Evolutionary conservation across 805 yeast species (phyloP).

Genomic region (Candida insectalens): DNA sequence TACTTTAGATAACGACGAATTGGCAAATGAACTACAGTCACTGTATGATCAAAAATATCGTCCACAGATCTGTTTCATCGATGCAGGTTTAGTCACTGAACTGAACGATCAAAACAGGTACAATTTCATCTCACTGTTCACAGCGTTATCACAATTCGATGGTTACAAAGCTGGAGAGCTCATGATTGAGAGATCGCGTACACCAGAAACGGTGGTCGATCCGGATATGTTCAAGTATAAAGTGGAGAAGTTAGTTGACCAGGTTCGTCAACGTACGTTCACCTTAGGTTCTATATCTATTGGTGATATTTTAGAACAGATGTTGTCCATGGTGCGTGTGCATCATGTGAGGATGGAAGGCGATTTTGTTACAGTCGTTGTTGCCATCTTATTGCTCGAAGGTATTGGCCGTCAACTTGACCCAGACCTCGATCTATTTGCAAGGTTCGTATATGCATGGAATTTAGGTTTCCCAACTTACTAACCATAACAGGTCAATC

Average conservation of each 20-base stretch:
- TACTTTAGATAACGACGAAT: conserved; percentile 14
- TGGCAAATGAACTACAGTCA: conserved; percentile 32
- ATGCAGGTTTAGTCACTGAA: conserved; percentile 91
- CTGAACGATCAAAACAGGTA: conserved; percentile 65
- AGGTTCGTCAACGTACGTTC: conserved; percentile 80
- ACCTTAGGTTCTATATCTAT: conserved; percentile 86
- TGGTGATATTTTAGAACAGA: conserved; percentile 82
- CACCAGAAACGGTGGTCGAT: conserved; percentile 87
- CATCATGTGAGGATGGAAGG: conserved; percentile 98
- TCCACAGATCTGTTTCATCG: conserved; percentile 85
- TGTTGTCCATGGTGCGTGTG: conserved; percentile 79
- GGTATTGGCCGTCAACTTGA: conserved; percentile 94
- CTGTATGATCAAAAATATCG: conserved; percentile 50
- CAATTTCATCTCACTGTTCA: conserved; percentile 83
- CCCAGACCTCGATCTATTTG: conserved; percentile 88
- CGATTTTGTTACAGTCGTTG: conserved; percentile 91
- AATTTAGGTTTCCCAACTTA: conserved; percentile 27
- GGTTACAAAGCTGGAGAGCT: conserved; percentile 92
- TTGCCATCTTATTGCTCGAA: conserved; percentile 82
- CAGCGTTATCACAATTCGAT: conserved; percentile 81
- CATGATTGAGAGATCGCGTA: conserved; percentile 89
- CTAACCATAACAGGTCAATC: conserved; percentile 42
- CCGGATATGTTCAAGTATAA: conserved; percentile 79
- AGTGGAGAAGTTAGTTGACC: conserved; percentile 73
- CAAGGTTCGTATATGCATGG: conserved; percentile 73